Conservation (phyloP, 768 basidiomycete genomes). For the Tylopilus balloui region DNA sequence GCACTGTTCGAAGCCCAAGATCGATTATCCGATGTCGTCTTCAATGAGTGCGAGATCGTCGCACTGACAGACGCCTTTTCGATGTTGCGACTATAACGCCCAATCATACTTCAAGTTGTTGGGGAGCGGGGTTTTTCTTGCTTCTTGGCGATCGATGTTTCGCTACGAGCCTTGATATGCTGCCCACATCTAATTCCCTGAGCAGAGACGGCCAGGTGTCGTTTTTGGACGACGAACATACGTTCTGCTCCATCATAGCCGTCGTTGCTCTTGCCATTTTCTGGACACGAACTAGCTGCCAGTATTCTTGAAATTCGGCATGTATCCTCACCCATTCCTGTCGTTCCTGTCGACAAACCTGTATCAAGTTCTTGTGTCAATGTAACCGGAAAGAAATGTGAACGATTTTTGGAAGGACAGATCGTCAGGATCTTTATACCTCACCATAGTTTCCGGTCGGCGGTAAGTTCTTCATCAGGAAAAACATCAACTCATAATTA, state of each 20-base stretch:
- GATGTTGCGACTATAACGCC: conserved; percentile 16
- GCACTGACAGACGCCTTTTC: conserved; percentile 20
- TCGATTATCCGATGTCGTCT: neutral
- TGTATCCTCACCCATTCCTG: conserved; percentile 5
- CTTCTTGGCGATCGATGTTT: neutral
- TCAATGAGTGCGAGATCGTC: conserved; percentile 14
- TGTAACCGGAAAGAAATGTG: neutral
- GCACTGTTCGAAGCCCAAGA: conserved; percentile 15
- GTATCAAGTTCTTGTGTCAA: neutral
- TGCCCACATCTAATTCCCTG: neutral
- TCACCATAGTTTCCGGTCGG: too few species aligned
- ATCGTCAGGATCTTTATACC: too few species aligned
- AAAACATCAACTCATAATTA: too few species aligned
- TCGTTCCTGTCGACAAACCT: neutral
- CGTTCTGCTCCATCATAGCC: neutral
- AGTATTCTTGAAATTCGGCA: neutral
- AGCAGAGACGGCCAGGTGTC: neutral
- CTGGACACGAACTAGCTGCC: neutral
- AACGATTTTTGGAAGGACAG: too few species aligned
- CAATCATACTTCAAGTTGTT: too few species aligned
- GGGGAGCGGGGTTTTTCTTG: neutral
- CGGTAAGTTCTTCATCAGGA: too few species aligned
- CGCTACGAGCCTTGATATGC: conserved; percentile 1
- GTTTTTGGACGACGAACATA: neutral
- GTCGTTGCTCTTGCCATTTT: neutral